Conservation (phyloP, 257 asterid genomes). For the Salvia splendens region DNA sequence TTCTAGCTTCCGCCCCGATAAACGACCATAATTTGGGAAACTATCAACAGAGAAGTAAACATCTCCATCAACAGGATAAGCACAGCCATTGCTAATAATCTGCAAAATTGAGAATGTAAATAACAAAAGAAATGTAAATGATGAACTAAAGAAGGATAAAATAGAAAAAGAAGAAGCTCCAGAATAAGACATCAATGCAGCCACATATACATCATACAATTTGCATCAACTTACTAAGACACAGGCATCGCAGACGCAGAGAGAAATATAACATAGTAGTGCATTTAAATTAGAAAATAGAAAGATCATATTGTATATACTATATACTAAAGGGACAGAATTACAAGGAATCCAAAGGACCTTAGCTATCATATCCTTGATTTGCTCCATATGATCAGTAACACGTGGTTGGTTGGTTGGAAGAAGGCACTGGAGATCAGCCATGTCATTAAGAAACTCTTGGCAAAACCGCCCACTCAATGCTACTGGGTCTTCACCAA, state of each 20-base stretch:
- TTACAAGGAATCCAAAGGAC: slow-evolving; percentile 32
- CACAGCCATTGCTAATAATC: slow-evolving; percentile 68
- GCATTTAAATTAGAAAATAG: background rate
- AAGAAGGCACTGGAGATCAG: slow-evolving; percentile 77
- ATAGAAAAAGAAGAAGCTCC: background rate
- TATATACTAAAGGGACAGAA: background rate
- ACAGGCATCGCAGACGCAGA: background rate
- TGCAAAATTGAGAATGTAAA: slow-evolving; percentile 30
- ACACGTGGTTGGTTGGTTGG: slow-evolving; percentile 85
- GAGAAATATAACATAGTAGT: background rate
- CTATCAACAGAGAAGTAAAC: slow-evolving; percentile 73
- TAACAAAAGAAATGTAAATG: slow-evolving; percentile 18
- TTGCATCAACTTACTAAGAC: background rate
- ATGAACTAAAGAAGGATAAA: background rate
- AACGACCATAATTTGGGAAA: slow-evolving; percentile 66
- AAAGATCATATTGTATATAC: background rate
- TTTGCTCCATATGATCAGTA: slow-evolving; percentile 56
- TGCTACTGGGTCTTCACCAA: slow-evolving; percentile 57
- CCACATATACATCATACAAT: background rate
- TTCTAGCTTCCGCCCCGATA: slow-evolving; percentile 72
- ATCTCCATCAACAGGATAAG: slow-evolving; percentile 69
- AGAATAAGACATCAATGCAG: background rate
- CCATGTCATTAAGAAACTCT: slow-evolving; percentile 79
- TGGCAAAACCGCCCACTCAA: slow-evolving; percentile 77
- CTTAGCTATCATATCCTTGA: slow-evolving; percentile 77